These are phyloP conservation scores for Fonsecaea pugnacius DNA, from an alignment of 2,329 filamentous ascomycete genomes.

Conservation along the genomic window DNA sequence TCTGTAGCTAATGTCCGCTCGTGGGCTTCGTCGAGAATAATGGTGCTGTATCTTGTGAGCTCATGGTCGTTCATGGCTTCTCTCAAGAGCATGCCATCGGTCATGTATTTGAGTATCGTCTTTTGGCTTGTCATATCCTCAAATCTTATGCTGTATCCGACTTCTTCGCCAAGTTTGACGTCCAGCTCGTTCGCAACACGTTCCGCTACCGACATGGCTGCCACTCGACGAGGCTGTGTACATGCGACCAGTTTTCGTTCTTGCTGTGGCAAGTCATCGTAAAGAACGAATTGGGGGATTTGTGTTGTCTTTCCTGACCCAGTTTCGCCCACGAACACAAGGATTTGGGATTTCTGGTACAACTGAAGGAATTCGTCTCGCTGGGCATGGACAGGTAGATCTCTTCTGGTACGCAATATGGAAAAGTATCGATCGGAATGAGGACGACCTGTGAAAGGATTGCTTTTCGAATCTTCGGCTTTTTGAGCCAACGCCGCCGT, in stretches of 20 bases:
- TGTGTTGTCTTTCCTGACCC: slow-evolving; percentile 99
- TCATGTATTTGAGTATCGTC: slow-evolving; percentile 99
- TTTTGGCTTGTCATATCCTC: slow-evolving; percentile 89
- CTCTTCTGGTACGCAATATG: slow-evolving; percentile 81
- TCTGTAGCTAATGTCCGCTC: slow-evolving; percentile 96
- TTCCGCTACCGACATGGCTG: slow-evolving; percentile 97
- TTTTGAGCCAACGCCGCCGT: slow-evolving; percentile 73
- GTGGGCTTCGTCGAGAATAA: slow-evolving; percentile 98
- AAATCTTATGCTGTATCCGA: slow-evolving; percentile 98
- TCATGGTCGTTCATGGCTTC: slow-evolving; percentile 97
- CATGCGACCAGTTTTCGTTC: slow-evolving; percentile 91
- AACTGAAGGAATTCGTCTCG: slow-evolving; percentile 90
- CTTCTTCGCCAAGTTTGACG: slow-evolving; percentile 87
- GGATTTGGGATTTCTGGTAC: slow-evolving; percentile 91
- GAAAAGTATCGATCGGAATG: slow-evolving; percentile 86
- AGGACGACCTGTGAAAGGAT: slow-evolving; percentile 79
- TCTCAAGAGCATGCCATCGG: slow-evolving; percentile 95
- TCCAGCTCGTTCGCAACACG: slow-evolving; percentile 98
- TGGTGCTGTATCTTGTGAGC: slow-evolving; percentile 90
- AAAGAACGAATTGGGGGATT: slow-evolving; percentile 97
- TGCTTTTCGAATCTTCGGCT: slow-evolving; percentile 79
- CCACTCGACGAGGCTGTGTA: slow-evolving; percentile 95
- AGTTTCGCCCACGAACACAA: slow-evolving; percentile 98
- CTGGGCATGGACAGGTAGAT: slow-evolving; percentile 90
- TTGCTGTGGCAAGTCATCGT: slow-evolving; percentile 88